Percentiles rank a stretch among this genome's conserved stretches.
These are phyloP conservation scores for Backusella macrospora DNA, from an alignment of 192 early-diverging fungal genomes.

Conservation along the genomic window DNA sequence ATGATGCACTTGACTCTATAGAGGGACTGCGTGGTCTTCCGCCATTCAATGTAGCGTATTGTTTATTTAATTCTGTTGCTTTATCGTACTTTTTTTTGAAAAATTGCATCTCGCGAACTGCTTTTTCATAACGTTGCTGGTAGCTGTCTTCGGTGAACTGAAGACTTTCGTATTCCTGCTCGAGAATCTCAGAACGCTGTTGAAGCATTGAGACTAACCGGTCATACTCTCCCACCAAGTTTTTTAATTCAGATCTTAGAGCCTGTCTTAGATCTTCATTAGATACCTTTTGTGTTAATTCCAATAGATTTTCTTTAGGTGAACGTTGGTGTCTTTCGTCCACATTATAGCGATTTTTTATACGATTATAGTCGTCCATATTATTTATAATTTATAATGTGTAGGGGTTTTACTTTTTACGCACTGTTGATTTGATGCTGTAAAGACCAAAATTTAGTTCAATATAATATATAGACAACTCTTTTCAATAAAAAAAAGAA, in stretches of 20 bases:
- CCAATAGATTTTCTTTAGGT: conserved; percentile 19
- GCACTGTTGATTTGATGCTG: neutral
- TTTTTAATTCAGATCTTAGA: conserved; percentile 19
- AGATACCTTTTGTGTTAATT: conserved; percentile 23
- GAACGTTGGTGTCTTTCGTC: neutral
- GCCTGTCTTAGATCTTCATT: conserved; percentile 23
- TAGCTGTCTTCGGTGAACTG: neutral
- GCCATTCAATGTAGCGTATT: neutral
- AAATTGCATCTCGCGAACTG: conserved; percentile 40
- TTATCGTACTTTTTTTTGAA: conserved; percentile 32
- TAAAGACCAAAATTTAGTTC: neutral
- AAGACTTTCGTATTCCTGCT: conserved; percentile 29
- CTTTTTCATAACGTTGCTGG: conserved; percentile 37
- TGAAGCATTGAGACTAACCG: conserved; percentile 22
- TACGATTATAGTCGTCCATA: neutral
- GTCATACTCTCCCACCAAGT: conserved; percentile 21
- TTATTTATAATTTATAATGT: too few relatives aligned
- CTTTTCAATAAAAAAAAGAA: neutral
- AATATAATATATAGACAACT: neutral
- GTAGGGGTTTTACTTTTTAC: neutral
- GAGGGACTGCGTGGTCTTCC: conserved; percentile 21
- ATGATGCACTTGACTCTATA: conserved; percentile 17
- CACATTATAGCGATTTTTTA: neutral
- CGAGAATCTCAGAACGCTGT: conserved; percentile 30
- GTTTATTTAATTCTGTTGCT: conserved; percentile 12